Evolutionary conservation across 2,329 filamentous ascomycete genomes (phyloP).

Genomic region (Didymella exigua): DNA sequence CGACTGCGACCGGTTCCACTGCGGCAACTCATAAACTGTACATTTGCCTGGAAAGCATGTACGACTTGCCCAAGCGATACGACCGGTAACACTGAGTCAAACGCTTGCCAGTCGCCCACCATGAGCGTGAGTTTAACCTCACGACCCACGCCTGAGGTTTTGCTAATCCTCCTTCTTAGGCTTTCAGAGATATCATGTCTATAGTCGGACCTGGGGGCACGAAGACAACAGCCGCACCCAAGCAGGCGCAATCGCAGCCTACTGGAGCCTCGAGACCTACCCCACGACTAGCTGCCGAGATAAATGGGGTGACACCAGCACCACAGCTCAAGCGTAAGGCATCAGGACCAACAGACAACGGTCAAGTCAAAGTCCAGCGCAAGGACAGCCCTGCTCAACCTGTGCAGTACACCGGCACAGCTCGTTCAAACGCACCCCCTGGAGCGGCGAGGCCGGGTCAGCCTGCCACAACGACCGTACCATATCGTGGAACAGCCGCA

Average conservation of each 20-base stretch:
- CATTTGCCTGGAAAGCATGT: constrained; percentile 40
- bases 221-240: constrained; percentile 31
- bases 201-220: constrained; percentile 44
- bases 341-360: constrained; percentile 40
- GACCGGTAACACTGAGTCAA: constrained; percentile 48
- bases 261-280: constrained; percentile 42
- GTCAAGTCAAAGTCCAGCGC: constrained; percentile 41
- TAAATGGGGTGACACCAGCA: constrained; percentile 39
- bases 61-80: constrained; percentile 41
- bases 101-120: constrained; percentile 34
- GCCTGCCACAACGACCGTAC: constrained; percentile 32
- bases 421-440: constrained; percentile 32
- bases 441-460: constrained; percentile 32
- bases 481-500: constrained; percentile 48
- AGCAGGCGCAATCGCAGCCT: constrained; percentile 29
- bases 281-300: constrained; percentile 32
- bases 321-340: constrained; percentile 51
- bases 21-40: constrained; percentile 16
- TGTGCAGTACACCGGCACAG: constrained; percentile 33
- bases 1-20: constrained; percentile 18
- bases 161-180: constrained; percentile 25
- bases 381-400: constrained; percentile 36
- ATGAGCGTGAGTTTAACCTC: constrained; percentile 46
- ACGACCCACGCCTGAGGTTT: constrained; percentile 18
- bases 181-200: constrained; percentile 47